Evolutionary conservation across 192 early-diverging fungal species (phyloP).

Genomic region (Tieghemiomyces parasiticus): DNA sequence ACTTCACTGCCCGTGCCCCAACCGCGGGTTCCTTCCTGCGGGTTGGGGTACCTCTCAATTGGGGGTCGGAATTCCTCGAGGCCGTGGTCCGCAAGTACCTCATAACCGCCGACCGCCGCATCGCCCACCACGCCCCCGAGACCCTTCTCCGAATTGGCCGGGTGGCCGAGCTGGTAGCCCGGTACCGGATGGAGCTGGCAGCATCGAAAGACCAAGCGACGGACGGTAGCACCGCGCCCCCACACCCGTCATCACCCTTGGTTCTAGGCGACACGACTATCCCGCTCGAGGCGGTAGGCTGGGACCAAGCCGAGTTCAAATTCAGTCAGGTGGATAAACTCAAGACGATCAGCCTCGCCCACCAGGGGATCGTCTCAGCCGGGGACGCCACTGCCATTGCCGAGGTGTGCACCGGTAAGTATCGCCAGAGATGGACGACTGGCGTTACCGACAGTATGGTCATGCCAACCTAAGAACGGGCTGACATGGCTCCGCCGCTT

Average conservation of each 20-base stretch:
- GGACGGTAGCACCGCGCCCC: neutral
- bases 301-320: neutral
- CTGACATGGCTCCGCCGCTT: no score
- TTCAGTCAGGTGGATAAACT: neutral
- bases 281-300: neutral
- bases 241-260: neutral
- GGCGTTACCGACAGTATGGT: neutral
- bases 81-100: neutral
- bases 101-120: neutral
- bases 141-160: neutral
- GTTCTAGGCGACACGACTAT: neutral
- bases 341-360: neutral
- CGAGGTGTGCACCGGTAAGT: neutral
- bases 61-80: neutral
- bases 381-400: neutral
- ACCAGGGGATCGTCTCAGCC: neutral
- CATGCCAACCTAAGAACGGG: no score
- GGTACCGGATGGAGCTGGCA: neutral
- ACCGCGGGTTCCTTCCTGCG: slow-evolving; percentile 5
- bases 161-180: neutral
- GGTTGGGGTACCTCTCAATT: neutral
- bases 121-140: neutral
- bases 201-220: neutral
- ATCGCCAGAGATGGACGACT: neutral
- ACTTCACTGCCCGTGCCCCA: slow-evolving; percentile 14